These are phyloP conservation scores for Picea abies DNA, from an alignment of 83 land plant species.

Conservation along the genomic window DNA sequence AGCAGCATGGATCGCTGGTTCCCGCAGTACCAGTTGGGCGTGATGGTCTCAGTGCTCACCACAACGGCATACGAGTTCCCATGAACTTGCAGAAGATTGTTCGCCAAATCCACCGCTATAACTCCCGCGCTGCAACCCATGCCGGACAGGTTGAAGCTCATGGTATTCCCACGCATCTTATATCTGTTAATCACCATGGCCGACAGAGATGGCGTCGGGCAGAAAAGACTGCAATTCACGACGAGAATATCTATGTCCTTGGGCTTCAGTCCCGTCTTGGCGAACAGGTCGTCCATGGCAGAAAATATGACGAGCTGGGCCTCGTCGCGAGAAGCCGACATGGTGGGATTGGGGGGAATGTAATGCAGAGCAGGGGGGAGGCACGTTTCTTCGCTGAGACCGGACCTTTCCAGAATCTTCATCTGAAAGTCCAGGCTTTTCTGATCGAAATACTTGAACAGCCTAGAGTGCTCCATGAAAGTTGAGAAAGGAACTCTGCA, in stretches of 20 bases:
- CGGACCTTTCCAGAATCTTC: slow-evolving; percentile 50
- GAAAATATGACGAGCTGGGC: slow-evolving; percentile 35
- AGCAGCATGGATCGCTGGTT: slow-evolving; percentile 16
- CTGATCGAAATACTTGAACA: slow-evolving; percentile 55
- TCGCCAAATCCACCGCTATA: slow-evolving; percentile 7
- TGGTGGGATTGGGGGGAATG: slow-evolving; percentile 28
- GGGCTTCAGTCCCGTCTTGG: slow-evolving; percentile 1
- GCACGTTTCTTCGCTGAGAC: slow-evolving; percentile 73
- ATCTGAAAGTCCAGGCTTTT: slow-evolving; percentile 44
- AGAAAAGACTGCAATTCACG: slow-evolving; percentile 11
- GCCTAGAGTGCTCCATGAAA: slow-evolving; percentile 42
- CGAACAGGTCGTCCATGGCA: slow-evolving; percentile 19
- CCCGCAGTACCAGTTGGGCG: slow-evolving; percentile 9
- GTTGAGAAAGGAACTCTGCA: slow-evolving; percentile 35
- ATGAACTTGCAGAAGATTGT: background rate
- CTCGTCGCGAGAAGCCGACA: slow-evolving; percentile 47
- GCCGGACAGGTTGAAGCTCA: slow-evolving; percentile 5
- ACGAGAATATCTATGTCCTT: slow-evolving; percentile 3
- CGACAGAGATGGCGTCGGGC: background rate
- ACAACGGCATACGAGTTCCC: background rate
- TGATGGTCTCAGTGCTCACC: background rate
- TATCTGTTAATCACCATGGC: slow-evolving; percentile 15
- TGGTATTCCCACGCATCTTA: background rate
- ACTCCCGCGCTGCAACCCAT: slow-evolving; percentile 18
- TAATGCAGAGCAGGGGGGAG: slow-evolving; percentile 40